Evolutionary conservation across 2,329 filamentous ascomycete genomes (phyloP).

Genomic region (Colletotrichum neosansevieriae): DNA sequence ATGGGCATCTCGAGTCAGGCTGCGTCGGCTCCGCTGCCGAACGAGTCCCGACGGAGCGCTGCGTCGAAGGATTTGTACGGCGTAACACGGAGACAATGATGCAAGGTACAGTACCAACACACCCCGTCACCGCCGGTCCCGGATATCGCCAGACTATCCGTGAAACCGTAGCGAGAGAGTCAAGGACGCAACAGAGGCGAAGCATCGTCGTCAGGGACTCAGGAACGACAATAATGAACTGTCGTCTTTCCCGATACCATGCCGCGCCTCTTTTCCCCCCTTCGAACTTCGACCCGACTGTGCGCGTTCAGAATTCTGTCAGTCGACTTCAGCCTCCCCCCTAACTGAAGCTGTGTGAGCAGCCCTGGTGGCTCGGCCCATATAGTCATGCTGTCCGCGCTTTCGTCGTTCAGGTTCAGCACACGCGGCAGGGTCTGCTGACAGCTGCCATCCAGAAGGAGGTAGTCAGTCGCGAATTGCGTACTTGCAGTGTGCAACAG

Average conservation of each 20-base stretch:
- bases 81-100: conserved; percentile 9
- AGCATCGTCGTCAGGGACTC: neutral
- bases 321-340: conserved; percentile 4
- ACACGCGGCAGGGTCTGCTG: neutral
- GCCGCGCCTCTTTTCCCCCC: neutral
- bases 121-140: neutral
- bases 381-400: neutral
- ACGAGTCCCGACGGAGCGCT: conserved; percentile 14
- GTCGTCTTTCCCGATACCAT: neutral
- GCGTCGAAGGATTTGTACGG: neutral
- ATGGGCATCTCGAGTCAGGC: conserved; percentile 36
- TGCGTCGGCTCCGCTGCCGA: conserved; percentile 19
- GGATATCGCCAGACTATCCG: conserved; percentile 13
- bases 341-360: conserved; percentile 3
- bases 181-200: conserved; percentile 15
- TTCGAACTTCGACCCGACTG: neutral
- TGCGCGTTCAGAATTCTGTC: neutral
- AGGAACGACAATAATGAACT: neutral
- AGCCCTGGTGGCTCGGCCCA: neutral
- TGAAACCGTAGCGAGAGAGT: conserved; percentile 17
- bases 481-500: conserved; percentile 12
- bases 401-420: neutral
- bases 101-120: conserved; percentile 14
- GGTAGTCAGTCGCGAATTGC: too few species aligned
- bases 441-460: neutral